Conservation (phyloP, 768 basidiomycete species). For the Auricularia sp. region DNA sequence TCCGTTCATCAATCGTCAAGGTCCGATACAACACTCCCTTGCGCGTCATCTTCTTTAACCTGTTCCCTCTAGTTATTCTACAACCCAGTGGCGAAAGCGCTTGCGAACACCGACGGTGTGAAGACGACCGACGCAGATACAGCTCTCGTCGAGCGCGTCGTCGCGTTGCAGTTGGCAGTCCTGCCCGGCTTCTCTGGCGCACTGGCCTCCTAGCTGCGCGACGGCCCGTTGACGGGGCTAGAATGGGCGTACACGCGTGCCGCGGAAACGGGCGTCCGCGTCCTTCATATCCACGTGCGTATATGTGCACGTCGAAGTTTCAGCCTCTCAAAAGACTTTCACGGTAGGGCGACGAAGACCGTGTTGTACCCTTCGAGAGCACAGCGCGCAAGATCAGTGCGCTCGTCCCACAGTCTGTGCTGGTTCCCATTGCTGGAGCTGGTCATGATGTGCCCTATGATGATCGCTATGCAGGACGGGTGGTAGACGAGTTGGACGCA, state of each 20-base stretch:
- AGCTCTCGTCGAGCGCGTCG: background rate
- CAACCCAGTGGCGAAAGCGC: background rate
- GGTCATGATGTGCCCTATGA: constrained; percentile 12
- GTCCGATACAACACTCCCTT: background rate
- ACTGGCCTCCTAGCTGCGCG: constrained; percentile 11
- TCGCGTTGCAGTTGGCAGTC: constrained; percentile 6
- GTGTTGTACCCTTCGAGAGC: constrained; percentile 7
- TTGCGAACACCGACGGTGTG: background rate
- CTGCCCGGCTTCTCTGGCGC: constrained; percentile 12
- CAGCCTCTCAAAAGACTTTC: background rate
- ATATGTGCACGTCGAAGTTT: background rate
- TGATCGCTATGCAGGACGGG: background rate
- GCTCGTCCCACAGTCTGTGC: constrained; percentile 12
- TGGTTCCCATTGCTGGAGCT: constrained; percentile 13
- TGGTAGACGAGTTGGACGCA: background rate
- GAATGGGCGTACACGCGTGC: constrained; percentile 17
- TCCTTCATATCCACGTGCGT: constrained; percentile 12
- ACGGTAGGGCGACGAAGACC: constrained; percentile 14
- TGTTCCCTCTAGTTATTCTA: background rate
- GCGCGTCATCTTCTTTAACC: background rate
- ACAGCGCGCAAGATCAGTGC: constrained; percentile 5
- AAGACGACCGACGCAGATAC: background rate
- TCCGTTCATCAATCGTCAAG: background rate
- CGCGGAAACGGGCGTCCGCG: constrained; percentile 4
- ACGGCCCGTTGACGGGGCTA: constrained; percentile 19